Evolutionary conservation across 2,329 filamentous ascomycete genomes (phyloP), one percentile per base, ranked within the genome.

Genomic region (Massarina eburnea): DNA sequence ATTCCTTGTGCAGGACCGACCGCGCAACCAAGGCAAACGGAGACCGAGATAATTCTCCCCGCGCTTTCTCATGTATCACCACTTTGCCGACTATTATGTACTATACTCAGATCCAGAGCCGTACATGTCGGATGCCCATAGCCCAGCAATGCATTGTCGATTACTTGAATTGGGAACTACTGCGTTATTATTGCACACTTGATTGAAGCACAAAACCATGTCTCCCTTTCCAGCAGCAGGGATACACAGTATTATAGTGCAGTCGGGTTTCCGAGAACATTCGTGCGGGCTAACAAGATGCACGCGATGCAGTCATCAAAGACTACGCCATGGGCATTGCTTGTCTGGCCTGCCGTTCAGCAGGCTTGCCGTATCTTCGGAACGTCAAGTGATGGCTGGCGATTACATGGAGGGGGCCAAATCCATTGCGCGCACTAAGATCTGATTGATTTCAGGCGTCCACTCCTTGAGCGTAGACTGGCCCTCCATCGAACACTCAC

Each of bases 11-110:
- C 82, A 86, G 53, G 82, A 91, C 49, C 83, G 91, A 62, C 81
- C 82, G 45, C 85, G 94, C 64, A 97, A 96, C 76, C 87, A 95
- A 74, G 92, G 92, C 73, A 95, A 92, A 79, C 83, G 91, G 65
- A 76, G 80, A 60, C 58, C 67, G 32, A 68, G 58, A 54, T 70
- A 63, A 48, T 32, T n/a, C 12, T 18, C n/a, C 26, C 32, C 42
- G 35, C 15, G 26, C 36, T 33, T 54, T 44, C 46, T 45, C 41
- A 39, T 57, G 47, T 57, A 58, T 37, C 39, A 54, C 42, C 41
- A 54, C 48, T 56, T 40, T 55, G 36, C 47, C 39, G 33, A 48
- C 41, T 36, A 43, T 49, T 42, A 24, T 64, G 58, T 65, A 62
- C 40, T 42, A 56, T 58, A 52, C 32, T 22, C 24, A 46, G 39